Evolutionary conservation across 2,329 filamentous ascomycete species (phyloP).

Genomic region (Mycosphaerella arachidis): DNA sequence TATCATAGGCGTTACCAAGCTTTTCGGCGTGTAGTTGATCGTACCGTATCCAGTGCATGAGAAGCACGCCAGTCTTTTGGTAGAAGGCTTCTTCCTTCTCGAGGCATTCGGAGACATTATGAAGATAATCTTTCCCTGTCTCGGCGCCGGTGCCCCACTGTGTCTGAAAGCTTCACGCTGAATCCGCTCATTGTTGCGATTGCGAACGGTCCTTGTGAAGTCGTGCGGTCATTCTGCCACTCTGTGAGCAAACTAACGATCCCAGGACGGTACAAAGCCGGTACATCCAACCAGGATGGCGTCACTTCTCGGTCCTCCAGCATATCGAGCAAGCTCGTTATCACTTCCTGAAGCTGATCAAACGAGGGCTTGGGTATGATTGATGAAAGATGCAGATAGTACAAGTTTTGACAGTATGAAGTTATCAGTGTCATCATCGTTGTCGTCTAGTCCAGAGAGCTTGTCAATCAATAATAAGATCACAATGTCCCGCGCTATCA

Average conservation of each 20-base stretch:
- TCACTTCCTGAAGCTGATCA: constrained; percentile 5
- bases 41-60: neutral
- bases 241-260: constrained; percentile 2
- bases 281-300: constrained; percentile 1
- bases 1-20: neutral
- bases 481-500: constrained; percentile 9
- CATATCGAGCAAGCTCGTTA: constrained; percentile 3
- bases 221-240: constrained; percentile 4
- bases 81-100: constrained; percentile 12
- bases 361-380: constrained; percentile 10
- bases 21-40: neutral
- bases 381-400: constrained; percentile 10
- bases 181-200: neutral
- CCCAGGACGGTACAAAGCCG: neutral
- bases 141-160: no score
- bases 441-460: neutral
- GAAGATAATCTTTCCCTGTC: no score
- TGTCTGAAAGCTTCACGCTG: neutral
- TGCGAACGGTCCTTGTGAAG: neutral
- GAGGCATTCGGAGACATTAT: neutral
- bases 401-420: constrained; percentile 3
- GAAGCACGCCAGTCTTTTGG: constrained; percentile 3
- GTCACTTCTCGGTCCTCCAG: constrained; percentile 1
- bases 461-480: constrained; percentile 1
- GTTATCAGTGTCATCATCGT: neutral